Evolutionary conservation across 2,329 filamentous ascomycete species (phyloP).

Genomic region (Colletotrichum horii): DNA sequence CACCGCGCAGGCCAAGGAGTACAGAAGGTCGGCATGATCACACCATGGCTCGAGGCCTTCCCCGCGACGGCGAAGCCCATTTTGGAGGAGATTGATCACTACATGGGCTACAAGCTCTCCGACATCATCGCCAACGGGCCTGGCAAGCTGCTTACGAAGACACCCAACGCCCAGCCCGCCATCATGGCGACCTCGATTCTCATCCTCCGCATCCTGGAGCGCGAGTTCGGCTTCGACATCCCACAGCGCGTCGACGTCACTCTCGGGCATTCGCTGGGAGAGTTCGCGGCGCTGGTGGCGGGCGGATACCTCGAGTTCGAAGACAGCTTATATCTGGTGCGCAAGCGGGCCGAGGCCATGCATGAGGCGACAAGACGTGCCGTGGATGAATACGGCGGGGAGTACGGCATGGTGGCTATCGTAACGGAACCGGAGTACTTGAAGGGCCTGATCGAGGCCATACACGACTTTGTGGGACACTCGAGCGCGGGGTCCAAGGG

Average conservation of each 20-base stretch:
- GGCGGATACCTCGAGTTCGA: constrained; percentile 79
- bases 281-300: constrained; percentile 89
- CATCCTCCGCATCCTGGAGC: constrained; percentile 85
- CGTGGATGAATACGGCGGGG: constrained; percentile 71
- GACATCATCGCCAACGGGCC: constrained; percentile 81
- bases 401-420: constrained; percentile 93
- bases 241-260: constrained; percentile 78
- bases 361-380: constrained; percentile 74
- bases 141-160: constrained; percentile 76
- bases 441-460: constrained; percentile 69
- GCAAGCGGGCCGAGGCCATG: constrained; percentile 83
- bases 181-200: constrained; percentile 95
- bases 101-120: constrained; percentile 77
- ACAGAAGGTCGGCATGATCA: constrained; percentile 86
- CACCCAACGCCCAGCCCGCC: constrained; percentile 88
- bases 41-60: constrained; percentile 86
- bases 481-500: constrained; percentile 68
- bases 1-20: constrained; percentile 76
- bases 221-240: constrained; percentile 80
- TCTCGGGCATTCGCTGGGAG: constrained; percentile 88
- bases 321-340: constrained; percentile 80
- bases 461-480: constrained; percentile 80
- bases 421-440: constrained; percentile 86
- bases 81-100: constrained; percentile 83
- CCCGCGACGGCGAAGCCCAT: constrained; percentile 77